Conservation (phyloP, 2,329 filamentous ascomycete genomes). For the Curvularia lunata region DNA sequence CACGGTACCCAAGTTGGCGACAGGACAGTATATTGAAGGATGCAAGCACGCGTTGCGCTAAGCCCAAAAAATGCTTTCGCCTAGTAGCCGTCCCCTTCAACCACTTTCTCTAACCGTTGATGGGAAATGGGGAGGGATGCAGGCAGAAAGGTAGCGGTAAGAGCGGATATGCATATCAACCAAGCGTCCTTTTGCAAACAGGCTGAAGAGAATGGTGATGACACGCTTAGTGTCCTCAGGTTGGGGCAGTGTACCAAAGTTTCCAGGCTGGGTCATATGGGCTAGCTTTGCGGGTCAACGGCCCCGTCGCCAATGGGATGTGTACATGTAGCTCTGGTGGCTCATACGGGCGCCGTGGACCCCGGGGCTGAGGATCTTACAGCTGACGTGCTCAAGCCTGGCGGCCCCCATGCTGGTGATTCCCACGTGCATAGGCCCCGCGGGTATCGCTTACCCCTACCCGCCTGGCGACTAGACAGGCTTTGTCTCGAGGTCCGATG, state of each 20-base stretch:
- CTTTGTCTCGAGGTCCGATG: conserved; percentile 4
- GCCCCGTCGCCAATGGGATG: background rate
- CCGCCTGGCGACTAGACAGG: background rate
- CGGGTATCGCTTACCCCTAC: conserved; percentile 11
- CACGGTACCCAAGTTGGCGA: background rate
- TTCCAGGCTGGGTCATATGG: background rate
- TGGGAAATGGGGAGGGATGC: background rate
- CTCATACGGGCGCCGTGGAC: conserved; percentile 3
- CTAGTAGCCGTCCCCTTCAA: background rate
- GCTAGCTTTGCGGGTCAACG: conserved; percentile 4
- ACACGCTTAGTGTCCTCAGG: conserved; percentile 1
- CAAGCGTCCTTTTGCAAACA: background rate
- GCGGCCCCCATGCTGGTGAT: conserved; percentile 3
- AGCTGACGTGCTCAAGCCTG: conserved; percentile 11
- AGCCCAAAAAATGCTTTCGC: background rate
- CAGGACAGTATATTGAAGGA: background rate
- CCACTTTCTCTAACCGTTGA: background rate
- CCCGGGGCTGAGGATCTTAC: conserved; percentile 13
- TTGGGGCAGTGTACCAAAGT: conserved; percentile 5
- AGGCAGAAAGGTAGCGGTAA: background rate
- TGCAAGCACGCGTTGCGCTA: conserved; percentile 1
- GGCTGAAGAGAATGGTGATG: conserved; percentile 1
- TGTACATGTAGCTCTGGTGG: background rate
- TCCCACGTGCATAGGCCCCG: conserved; percentile 9
- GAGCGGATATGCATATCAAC: background rate